Base-by-base conservation (phyloP, 805 yeast species). In the Maudiozyma saulgeensis region DNA sequence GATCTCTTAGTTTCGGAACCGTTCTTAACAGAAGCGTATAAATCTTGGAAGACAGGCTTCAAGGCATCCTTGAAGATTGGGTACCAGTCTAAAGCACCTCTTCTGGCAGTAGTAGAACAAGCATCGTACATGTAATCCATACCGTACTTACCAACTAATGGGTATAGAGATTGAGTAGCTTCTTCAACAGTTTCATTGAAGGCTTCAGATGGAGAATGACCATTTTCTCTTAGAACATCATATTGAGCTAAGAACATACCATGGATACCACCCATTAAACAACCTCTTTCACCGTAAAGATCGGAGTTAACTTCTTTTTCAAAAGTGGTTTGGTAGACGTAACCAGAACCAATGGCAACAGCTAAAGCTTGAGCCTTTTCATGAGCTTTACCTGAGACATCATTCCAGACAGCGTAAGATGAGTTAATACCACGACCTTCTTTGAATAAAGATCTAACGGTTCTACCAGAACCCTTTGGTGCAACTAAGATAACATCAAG, bases 41-140 rank as follows among this genome's bases (percentile, higher is more conserved):
- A 81, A 69, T 93, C 95, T 75, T 86, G 81, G 82, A 93, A 93
- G 53, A 93, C 97, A 68, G 99, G 98, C 81, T 93, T 93, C 76
- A 93, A 81, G 69, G 97, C 96, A 63, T 87, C 91, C 82, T 90
- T 90, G 89, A 93, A 93, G 75, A 85, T 78, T 75, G 98, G 98
- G 81, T 93, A 91, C 99, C 99, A 93, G 80, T 93, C 99, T 67
- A 93, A 82, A 71, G 99, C 99, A 82, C 99, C 99, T 80, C 99
- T 88, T 82, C 98, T 89, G 68, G 99, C 99, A 62, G 99, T 93
- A 69, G 99, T 93, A 62, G 99, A 93, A 78, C 99, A 93, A 67
- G 99, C 99, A 71, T 93, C 98, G 83, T 93, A 93, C 99, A 93
- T 93, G 91, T 93, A 93, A 78, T 93, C 99, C 99, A 93, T 93